Percentiles rank a stretch among this genome's conserved stretches.
Conservation (phyloP, 192 early-diverging fungal genomes). For the Coemansia sp. region DNA sequence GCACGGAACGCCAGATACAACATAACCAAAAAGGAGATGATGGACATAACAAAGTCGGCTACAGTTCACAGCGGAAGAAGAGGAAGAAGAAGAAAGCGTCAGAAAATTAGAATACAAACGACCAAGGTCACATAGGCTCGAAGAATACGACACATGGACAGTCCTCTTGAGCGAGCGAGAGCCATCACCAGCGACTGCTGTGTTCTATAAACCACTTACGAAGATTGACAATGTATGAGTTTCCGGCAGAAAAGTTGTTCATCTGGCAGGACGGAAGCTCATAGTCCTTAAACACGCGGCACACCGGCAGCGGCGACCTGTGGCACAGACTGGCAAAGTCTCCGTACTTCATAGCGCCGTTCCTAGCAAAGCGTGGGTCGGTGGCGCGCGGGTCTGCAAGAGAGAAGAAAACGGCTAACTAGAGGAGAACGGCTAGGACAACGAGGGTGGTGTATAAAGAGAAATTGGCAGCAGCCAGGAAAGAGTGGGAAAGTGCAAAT, state of each 20-base stretch:
- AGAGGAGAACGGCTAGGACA: background rate
- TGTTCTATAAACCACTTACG: conserved; percentile 28
- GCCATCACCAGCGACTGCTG: background rate
- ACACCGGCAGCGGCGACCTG: conserved; percentile 49
- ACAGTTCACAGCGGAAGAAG: conserved; percentile 6
- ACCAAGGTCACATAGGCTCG: background rate
- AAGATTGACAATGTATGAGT: conserved; percentile 43
- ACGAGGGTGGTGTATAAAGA: background rate
- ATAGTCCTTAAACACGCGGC: conserved; percentile 46
- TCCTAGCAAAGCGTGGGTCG: conserved; percentile 5
- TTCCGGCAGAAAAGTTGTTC: conserved; percentile 19
- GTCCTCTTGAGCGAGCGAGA: background rate
- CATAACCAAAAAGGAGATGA: conserved; percentile 45
- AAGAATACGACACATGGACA: background rate
- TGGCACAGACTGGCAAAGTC: conserved; percentile 55
- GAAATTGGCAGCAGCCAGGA: background rate
- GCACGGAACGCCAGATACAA: conserved; percentile 47
- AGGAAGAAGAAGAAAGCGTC: background rate
- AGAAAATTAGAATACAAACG: background rate
- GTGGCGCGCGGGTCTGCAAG: background rate
- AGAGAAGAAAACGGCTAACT: conserved; percentile 11
- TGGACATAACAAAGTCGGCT: conserved; percentile 55
- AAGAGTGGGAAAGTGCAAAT: conserved; percentile 7
- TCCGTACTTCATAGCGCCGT: conserved; percentile 50
- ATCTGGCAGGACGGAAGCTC: conserved; percentile 39